Conservation (phyloP, 164 flowering plant genomes). For the Nelumbo lutea region DNA sequence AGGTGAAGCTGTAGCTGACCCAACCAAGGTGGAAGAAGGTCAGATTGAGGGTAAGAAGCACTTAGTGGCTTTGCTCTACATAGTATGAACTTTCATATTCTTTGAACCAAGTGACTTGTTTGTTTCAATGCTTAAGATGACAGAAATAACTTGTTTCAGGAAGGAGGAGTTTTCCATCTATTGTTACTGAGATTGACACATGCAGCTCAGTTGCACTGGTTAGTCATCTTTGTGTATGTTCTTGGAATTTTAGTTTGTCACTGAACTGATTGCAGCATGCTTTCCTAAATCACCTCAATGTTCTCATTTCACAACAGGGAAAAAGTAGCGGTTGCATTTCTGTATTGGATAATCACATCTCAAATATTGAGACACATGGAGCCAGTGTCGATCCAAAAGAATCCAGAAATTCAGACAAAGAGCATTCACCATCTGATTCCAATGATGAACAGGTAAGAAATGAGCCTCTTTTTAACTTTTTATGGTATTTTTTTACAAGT, state of each 20-base stretch:
- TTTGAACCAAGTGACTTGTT: constrained; percentile 1
- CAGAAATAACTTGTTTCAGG: constrained; percentile 27
- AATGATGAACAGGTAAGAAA: constrained; percentile 64
- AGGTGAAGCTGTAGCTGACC: constrained; percentile 24
- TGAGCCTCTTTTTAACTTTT: neutral
- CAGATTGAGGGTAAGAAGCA: constrained; percentile 22
- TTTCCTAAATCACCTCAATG: constrained; percentile 24
- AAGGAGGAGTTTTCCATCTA: constrained; percentile 17
- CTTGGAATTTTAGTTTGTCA: constrained; percentile 39
- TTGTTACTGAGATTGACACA: constrained; percentile 14
- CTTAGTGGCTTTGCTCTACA: neutral
- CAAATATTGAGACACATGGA: constrained; percentile 21
- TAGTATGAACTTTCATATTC: neutral
- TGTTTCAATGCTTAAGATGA: constrained; percentile 6
- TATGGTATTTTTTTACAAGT: neutral
- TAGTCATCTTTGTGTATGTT: constrained; percentile 78
- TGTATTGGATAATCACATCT: constrained; percentile 22
- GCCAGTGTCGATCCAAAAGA: constrained; percentile 17
- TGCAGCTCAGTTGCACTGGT: constrained; percentile 20
- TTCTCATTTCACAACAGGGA: constrained; percentile 38
- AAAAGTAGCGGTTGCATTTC: constrained; percentile 48
- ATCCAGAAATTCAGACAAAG: constrained; percentile 23
- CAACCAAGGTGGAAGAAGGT: constrained; percentile 12
- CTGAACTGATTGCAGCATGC: constrained; percentile 6
- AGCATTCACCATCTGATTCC: constrained; percentile 35